These are phyloP conservation scores for Byssoonygena ceratinophila DNA, from an alignment of 2,329 filamentous ascomycete genomes.

Conservation along the genomic window DNA sequence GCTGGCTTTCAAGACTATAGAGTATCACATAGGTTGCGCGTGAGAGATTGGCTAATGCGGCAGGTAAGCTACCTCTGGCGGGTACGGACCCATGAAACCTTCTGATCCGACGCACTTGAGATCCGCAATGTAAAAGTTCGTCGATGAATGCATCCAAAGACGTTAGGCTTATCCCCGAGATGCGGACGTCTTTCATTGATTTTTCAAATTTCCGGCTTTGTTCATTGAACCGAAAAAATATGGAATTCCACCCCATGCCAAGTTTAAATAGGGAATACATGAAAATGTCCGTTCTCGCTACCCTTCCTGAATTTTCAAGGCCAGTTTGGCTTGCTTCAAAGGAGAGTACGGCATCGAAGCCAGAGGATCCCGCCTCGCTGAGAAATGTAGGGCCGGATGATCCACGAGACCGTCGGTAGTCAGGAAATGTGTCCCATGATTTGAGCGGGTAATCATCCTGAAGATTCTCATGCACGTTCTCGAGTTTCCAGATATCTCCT, in stretches of 20 bases:
- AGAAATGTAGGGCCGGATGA: constrained; percentile 31
- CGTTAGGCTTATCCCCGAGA: constrained; percentile 43
- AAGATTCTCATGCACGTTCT: constrained; percentile 18
- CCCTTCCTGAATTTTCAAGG: constrained; percentile 21
- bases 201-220: constrained; percentile 30
- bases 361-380: constrained; percentile 33
- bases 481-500: constrained; percentile 30
- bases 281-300: constrained; percentile 32
- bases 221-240: constrained; percentile 35
- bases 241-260: constrained; percentile 37
- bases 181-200: constrained; percentile 35
- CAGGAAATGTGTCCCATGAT: constrained; percentile 36
- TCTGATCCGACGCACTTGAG: constrained; percentile 29
- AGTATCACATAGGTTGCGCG: constrained; percentile 28
- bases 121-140: constrained; percentile 29
- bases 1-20: constrained; percentile 30
- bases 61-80: constrained; percentile 21
- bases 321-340: constrained; percentile 20
- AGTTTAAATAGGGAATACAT: constrained; percentile 33
- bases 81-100: constrained; percentile 27
- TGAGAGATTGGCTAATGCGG: constrained; percentile 30
- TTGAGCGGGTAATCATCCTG: constrained; percentile 20
- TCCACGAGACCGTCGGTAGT: constrained; percentile 24
- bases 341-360: constrained; percentile 32
- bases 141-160: constrained; percentile 29